These are phyloP conservation scores for Biscogniauxia sp. DNA, from an alignment of 2,329 filamentous ascomycete species.

Conservation along the genomic window DNA sequence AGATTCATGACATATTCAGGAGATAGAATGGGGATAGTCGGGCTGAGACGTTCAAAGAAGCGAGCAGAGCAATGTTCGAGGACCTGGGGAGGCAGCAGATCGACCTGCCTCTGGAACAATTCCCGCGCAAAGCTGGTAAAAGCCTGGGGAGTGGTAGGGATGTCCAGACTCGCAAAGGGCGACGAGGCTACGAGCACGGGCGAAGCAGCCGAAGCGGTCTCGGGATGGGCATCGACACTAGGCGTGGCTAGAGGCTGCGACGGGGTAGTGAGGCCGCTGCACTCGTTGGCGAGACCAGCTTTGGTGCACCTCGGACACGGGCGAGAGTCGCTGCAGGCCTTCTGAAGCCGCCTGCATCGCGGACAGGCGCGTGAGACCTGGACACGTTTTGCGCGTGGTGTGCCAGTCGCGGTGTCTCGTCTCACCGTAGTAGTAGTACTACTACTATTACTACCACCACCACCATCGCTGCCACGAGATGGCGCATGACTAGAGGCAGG, in stretches of 20 bases:
- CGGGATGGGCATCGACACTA: slow-evolving; percentile 4
- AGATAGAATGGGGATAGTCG: slow-evolving; percentile 44
- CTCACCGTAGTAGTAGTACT: too few species aligned
- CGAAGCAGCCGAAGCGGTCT: slow-evolving; percentile 4
- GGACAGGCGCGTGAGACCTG: slow-evolving; percentile 44
- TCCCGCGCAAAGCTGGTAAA: slow-evolving; percentile 23
- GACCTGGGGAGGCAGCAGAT: slow-evolving; percentile 33
- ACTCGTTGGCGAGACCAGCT: slow-evolving; percentile 41
- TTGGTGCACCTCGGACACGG: slow-evolving; percentile 43
- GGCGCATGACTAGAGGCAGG: neutral
- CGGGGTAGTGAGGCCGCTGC: slow-evolving; percentile 18
- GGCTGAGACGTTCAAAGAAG: slow-evolving; percentile 40
- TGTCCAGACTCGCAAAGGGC: slow-evolving; percentile 14
- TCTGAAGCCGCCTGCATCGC: slow-evolving; percentile 41
- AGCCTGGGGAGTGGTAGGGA: slow-evolving; percentile 22
- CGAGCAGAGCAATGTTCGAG: slow-evolving; percentile 39
- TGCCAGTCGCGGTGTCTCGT: neutral
- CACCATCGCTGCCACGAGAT: neutral
- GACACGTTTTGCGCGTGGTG: slow-evolving; percentile 32
- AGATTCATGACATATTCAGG: slow-evolving; percentile 36
- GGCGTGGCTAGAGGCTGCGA: slow-evolving; percentile 1
- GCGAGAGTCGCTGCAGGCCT: slow-evolving; percentile 44
- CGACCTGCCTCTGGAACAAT: slow-evolving; percentile 32
- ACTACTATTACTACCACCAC: neutral
- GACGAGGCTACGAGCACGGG: slow-evolving; percentile 7